Base-by-base conservation (phyloP, 352 stramenopile species). In the Globisporangium nagaii region DNA sequence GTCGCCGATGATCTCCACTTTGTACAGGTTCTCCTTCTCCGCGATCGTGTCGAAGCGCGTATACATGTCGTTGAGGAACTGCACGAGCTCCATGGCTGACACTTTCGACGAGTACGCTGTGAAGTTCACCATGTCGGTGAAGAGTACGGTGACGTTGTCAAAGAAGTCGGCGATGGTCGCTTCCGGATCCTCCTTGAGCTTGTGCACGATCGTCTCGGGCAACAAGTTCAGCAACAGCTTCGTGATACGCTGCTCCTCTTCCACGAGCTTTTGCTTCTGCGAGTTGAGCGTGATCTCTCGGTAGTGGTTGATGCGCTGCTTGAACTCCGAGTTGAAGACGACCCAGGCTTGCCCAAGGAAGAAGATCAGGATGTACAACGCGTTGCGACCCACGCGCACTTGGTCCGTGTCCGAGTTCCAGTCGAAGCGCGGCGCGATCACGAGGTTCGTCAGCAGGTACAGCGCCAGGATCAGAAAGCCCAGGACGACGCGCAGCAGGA, bases 1-100 rank as follows among this genome's bases (percentile, higher is more conserved):
- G 58, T 94, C 79, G 19, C 82, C 87, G 20, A 96, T 90, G 52
- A 93, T 96, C 61, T 96, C 85, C 8, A 96, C 82, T 58, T 96
- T 96, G 71, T 96, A 90, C 2, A 96, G 70, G 35, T 81, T 80
- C 56, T 94, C 81, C 34, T 88, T 79, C 62, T 96, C 80, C 11
- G 82, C 73, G 48, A 95, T 85, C 42, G 75, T 82, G 60, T 95
- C 86, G 37, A 96, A 95, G 13, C 81, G 71, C 25, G 85, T 93
- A 64, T 92, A 96, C 70, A 95, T 86, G 44, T 86, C 82, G 62
- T 96, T 93, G 30, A 96, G 68, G 47, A 95, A 88, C 54, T 91
- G 79, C n/a, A 96, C 81, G 12, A 96, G 64, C 55, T 95, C 77
- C 68, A 90, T 90, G 27, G 82, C 78, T 13, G 70, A 84, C 19